phyloP scores from a whole-genome alignment of 441 rosid species.

The Croton laevigatus region DNA sequence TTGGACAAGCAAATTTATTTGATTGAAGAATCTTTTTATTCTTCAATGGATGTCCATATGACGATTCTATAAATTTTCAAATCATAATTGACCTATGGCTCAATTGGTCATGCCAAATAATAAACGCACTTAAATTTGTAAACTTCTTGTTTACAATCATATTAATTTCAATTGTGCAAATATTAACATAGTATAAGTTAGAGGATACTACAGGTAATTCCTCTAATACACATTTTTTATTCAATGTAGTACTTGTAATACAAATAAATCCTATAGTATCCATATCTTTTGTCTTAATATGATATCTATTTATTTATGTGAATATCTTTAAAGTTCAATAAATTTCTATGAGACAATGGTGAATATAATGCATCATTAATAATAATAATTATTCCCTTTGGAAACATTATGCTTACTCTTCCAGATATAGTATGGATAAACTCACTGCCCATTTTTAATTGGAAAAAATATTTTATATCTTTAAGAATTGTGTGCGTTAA shows the following conservation, averaged over 20 bases:
- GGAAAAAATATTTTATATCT: neutral
- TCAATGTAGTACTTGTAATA: neutral
- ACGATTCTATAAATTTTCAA: neutral
- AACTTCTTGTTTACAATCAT: neutral
- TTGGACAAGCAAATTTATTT: neutral
- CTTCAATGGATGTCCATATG: neutral
- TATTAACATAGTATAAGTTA: neutral
- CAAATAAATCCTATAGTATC: constrained; percentile 1
- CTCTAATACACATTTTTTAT: neutral
- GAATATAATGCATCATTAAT: constrained; percentile 2
- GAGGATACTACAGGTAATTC: neutral
- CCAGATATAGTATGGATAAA: neutral
- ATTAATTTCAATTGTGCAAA: neutral
- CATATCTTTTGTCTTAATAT: neutral
- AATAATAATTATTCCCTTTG: neutral
- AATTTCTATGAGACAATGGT: neutral
- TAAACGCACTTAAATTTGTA: neutral
- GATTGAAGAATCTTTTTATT: neutral
- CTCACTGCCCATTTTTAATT: neutral
- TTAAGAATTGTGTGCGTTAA: neutral
- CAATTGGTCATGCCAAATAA: neutral
- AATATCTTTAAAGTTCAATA: too few relatives aligned
- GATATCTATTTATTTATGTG: neutral
- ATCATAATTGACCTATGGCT: neutral
- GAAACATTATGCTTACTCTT: neutral